Conservation (phyloP, 1,284 basidiomycete species). For the Xerocomus minutiporus region DNA sequence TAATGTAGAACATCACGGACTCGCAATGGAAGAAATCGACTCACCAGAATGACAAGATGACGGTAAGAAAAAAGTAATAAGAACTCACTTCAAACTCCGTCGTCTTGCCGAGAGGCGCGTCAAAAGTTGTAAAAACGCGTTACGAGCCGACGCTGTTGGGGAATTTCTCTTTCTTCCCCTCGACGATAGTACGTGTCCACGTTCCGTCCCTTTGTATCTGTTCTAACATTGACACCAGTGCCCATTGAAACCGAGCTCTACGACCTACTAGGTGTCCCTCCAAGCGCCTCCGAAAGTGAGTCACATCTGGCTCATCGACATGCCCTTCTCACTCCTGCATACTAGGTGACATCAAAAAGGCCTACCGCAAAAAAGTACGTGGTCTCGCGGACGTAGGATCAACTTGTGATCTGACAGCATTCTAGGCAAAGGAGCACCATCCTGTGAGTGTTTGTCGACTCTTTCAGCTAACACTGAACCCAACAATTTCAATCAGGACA, state of each 20-base stretch:
- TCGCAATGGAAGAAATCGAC: constrained; percentile 7
- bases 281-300: constrained; percentile 68
- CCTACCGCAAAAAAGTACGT: constrained; percentile 82
- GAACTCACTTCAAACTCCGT: constrained; percentile 30
- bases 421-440: constrained; percentile 83
- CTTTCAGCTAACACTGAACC: constrained; percentile 3
- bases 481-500: constrained; percentile 46
- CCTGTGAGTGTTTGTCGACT: constrained; percentile 57
- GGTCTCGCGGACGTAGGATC: constrained; percentile 5
- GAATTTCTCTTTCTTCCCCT: constrained; percentile 16
- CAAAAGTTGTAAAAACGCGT: constrained; percentile 21
- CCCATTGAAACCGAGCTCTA: constrained; percentile 72
- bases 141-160: constrained; percentile 21
- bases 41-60: constrained; percentile 17
- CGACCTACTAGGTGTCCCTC: constrained; percentile 71
- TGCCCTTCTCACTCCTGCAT: constrained; percentile 11
- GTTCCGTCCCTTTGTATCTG: not conserved
- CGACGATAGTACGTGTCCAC: constrained; percentile 23
- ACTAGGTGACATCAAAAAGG: constrained; percentile 84
- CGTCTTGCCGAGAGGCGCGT: constrained; percentile 29
- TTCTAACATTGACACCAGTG: constrained; percentile 43
- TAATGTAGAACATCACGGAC: constrained; percentile 60
- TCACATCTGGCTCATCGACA: constrained; percentile 2
- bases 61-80: not conserved
- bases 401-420: constrained; percentile 26